These are phyloP conservation scores for Aquanectria penicillioides DNA, from an alignment of 2,329 filamentous ascomycete genomes.

Conservation along the genomic window DNA sequence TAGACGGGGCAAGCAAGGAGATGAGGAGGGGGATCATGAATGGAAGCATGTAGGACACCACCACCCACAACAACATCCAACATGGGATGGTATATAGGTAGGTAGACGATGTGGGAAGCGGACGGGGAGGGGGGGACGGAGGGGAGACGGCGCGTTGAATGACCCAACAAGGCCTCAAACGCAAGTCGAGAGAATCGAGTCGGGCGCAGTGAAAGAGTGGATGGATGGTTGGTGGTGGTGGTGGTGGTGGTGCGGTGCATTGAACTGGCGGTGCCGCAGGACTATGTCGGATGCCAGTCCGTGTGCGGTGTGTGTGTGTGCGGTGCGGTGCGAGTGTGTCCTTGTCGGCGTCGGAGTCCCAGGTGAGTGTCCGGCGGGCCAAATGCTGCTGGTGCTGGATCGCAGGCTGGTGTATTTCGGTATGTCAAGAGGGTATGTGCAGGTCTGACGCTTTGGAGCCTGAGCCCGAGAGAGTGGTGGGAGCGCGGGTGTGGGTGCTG, in stretches of 20 bases:
- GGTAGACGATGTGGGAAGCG: neutral
- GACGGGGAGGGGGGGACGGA: neutral
- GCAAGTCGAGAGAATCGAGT: conserved; percentile 2
- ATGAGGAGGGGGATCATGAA: too few species aligned
- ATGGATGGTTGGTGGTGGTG: conserved; percentile 3
- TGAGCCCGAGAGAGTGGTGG: neutral
- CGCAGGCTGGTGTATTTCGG: neutral
- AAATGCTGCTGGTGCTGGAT: too few species aligned
- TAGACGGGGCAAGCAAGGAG: too few species aligned
- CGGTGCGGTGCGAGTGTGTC: neutral
- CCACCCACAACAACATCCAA: too few species aligned
- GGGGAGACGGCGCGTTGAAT: conserved; percentile 1
- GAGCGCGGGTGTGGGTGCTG: neutral
- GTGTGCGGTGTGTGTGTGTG: neutral
- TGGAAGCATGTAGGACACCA: too few species aligned
- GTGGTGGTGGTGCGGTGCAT: neutral
- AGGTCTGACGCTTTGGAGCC: neutral
- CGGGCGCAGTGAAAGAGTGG: conserved; percentile 7
- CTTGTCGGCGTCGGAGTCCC: neutral
- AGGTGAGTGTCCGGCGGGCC: too few species aligned
- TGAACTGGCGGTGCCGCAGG: neutral
- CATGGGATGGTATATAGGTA: too few species aligned
- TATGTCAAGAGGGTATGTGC: neutral
- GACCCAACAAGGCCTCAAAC: conserved; percentile 9
- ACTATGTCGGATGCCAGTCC: neutral